phyloP scores from a whole-genome alignment of 1,284 basidiomycete species.

The Cystobasidiaceae sp. region DNA sequence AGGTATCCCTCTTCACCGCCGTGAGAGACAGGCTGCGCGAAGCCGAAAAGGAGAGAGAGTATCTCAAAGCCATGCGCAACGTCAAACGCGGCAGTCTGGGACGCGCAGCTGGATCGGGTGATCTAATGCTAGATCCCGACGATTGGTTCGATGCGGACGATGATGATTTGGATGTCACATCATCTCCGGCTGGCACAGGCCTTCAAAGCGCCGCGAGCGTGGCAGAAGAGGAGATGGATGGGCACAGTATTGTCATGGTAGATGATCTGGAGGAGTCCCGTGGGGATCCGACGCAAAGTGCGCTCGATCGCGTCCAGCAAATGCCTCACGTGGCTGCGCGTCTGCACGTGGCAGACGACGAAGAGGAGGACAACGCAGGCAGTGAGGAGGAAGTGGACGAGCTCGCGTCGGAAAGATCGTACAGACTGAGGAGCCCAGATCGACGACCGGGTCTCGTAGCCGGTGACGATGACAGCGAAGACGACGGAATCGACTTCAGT shows the following conservation, averaged over 20 bases:
- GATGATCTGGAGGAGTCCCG: too few species aligned
- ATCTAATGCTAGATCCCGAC: neutral
- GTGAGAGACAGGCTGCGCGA: neutral
- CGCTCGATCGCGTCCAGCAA: neutral
- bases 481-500: too few species aligned
- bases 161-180: neutral
- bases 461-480: too few species aligned
- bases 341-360: neutral
- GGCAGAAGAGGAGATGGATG: too few species aligned
- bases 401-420: too few species aligned
- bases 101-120: neutral
- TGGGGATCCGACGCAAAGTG: too few species aligned
- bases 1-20: neutral
- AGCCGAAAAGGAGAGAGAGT: neutral
- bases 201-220: too few species aligned
- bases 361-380: too few species aligned
- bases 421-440: too few species aligned
- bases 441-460: too few species aligned
- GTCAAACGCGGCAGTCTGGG: neutral
- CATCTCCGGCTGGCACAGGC: neutral
- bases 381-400: too few species aligned
- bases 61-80: neutral
- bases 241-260: too few species aligned
- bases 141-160: neutral
- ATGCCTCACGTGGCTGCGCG: conserved; percentile 8